Evolutionary conservation across 306 rosid species (phyloP), one percentile per base, ranked within the genome.

Genomic region (Dalbergia oliveri): DNA sequence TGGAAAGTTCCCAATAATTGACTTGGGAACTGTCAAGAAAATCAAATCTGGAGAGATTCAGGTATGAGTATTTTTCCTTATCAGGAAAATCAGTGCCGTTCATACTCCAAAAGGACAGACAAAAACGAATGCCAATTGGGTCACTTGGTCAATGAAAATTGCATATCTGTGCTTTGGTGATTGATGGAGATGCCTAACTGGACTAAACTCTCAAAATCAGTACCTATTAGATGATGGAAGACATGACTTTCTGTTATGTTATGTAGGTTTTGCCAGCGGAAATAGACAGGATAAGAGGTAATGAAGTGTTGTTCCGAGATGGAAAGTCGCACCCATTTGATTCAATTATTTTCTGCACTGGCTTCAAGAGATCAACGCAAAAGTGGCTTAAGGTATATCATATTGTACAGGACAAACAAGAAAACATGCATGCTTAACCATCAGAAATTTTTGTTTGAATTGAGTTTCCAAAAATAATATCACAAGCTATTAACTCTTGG

Each of bases 321-420:
- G 91, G 91, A 3, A 87, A 82, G 81, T 78, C 85, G 0, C 71
- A 61, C 66, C 65, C 84, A 5, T 91, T 91, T 68, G 93, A 93
- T 69, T 43, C 92, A 1, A 88, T 91, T 12, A 34, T 93, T 14
- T 91, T 93, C 73, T 89, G 98, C 73, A 93, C 94, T 0, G 94
- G 98, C 18, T 91, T 93, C 83, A 91, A 63, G 49, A 87, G 92
- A 73, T 86, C 93, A 23, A 90, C 92, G 5, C 83, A 86, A 26
- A 84, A 75, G 26, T 93, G 97, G 94, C 98, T 91, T 15, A 81
- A 86, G 91, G 98, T 92, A 77, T 54, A 43, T 37, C 11, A n/a
- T 11, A 10, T 12, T 34, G 33, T 21, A 41, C 33, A 14, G n/a
- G 58, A 13, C 35, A 21, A 41, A 37, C 16, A n/a, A 1, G 31